Evolutionary conservation across 2,329 filamentous ascomycete species (phyloP), one percentile per base, ranked within the genome.

Genomic region (Aspergillus clavatus): DNA sequence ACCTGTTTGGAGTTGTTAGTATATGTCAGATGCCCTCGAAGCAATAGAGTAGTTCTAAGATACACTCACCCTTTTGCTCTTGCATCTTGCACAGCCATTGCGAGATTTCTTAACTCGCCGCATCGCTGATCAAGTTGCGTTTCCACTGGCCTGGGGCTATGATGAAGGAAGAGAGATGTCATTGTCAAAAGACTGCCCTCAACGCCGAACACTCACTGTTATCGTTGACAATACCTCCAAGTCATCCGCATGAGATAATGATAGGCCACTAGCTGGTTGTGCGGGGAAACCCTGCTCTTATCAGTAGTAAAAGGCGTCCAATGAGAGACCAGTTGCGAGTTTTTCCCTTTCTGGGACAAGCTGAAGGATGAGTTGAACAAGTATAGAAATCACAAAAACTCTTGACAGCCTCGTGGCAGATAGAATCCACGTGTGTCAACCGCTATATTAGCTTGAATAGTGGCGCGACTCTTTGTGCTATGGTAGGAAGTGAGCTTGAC

Each of bases 61-160:
- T 16, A 36, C 18, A 57, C 56, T 45, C 11, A 69, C 66, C 44
- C 66, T 58, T 60, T 69, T 68, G 56, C 63, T 68, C 54, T 69
- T 69, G 54, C 67, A 69, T 35, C 66, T 59, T n/a, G 63, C 62
- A 54, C 67, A 69, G 6, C 67, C 67, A 45, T 68, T 67, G n/a
- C 67, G 63, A 40, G 66, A 69, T 45, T 69, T 69, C 54, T 68
- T 69, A 29, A 69, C 67, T 46, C 66, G 58, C 40, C 66, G 61
- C 66, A 69, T 69, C 53, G 50, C 74, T 29, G 72, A 73, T 47
- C 59, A 68, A 24, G 59, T 72, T 43, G 63, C 62, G 40, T 71
- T 67, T 50, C 62, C 63, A 23, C 69, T 72, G 47, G 44, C 47
- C 6, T n/a, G 72, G 70, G 69, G 57, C 70, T 7, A 65, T 60